Evolutionary conservation across 1,284 basidiomycete species (phyloP).

Genomic region (Sanghuangporus baumii): DNA sequence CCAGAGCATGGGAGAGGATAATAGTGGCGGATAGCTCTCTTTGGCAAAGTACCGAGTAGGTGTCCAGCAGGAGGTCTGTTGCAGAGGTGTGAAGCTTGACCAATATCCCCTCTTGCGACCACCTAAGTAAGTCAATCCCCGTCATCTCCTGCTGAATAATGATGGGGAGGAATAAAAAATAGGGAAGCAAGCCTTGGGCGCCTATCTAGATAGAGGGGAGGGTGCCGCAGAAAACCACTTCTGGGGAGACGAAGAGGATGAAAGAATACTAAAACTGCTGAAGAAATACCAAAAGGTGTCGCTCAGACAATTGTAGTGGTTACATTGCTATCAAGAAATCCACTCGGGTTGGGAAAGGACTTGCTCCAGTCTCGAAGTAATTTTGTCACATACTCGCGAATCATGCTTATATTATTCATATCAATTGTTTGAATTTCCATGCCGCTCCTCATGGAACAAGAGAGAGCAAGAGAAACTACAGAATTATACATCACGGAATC

Average conservation of each 20-base stretch:
- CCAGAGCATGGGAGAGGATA: slow-evolving; percentile 45
- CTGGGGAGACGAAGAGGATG: not conserved
- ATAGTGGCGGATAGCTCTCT: slow-evolving; percentile 47
- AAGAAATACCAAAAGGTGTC: not conserved
- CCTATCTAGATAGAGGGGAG: not conserved
- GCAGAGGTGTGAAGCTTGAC: slow-evolving; percentile 8
- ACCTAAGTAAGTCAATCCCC: not conserved
- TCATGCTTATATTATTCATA: not conserved
- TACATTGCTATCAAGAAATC: not conserved
- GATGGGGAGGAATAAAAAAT: not conserved
- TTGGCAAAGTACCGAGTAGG: slow-evolving; percentile 27
- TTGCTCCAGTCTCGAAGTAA: not conserved
- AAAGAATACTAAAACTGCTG: not conserved
- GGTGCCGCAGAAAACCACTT: not conserved
- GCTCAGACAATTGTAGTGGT: not conserved
- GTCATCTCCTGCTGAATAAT: slow-evolving; percentile 5
- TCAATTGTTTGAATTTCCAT: not conserved
- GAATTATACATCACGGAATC: not conserved
- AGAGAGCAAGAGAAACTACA: not conserved
- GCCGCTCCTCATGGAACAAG: not conserved
- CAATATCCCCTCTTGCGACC: not conserved
- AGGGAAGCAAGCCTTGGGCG: not conserved
- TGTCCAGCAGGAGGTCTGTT: slow-evolving; percentile 2
- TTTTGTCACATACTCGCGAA: not conserved
- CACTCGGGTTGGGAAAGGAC: not conserved